Conservation (phyloP, 2,329 filamentous ascomycete genomes). For the Hypoxylon sp. region DNA sequence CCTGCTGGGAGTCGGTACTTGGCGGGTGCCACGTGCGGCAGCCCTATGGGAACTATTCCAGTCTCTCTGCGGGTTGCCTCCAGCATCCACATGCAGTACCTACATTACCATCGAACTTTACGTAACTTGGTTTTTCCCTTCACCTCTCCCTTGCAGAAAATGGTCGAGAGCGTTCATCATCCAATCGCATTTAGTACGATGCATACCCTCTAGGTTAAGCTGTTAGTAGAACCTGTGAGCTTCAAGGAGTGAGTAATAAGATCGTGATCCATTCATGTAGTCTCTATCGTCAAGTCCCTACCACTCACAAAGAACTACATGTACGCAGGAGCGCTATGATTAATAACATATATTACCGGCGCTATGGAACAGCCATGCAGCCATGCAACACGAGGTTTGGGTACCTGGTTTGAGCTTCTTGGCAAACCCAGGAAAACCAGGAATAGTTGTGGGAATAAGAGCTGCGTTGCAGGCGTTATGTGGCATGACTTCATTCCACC, state of each 20-base stretch:
- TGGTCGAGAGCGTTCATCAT: not conserved
- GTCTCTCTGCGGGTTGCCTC: not conserved
- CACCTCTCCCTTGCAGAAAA: not conserved
- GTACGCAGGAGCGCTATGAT: not conserved
- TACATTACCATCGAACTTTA: not conserved
- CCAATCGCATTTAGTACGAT: not conserved
- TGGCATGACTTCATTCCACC: constrained; percentile 44
- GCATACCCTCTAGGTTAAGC: not conserved
- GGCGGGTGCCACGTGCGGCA: constrained; percentile 24
- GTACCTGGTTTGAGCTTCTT: constrained; percentile 7
- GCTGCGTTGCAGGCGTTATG: constrained; percentile 23
- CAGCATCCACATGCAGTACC: not conserved
- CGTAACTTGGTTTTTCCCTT: not conserved
- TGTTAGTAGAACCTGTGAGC: constrained; percentile 2
- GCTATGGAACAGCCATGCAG: constrained; percentile 2
- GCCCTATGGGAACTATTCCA: constrained; percentile 23
- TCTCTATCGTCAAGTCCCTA: constrained; percentile 2
- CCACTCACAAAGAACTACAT: constrained; percentile 4
- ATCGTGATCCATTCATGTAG: not conserved
- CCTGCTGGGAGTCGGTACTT: not conserved
- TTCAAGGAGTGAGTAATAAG: constrained; percentile 5
- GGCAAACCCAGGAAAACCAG: constrained; percentile 2
- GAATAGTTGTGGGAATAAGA: constrained; percentile 4
- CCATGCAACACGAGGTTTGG: constrained; percentile 11
- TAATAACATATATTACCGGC: constrained; percentile 1